A percentile compares a stretch with the other conserved stretches of the same genome.
Evolutionary conservation across 352 stramenopile genomes (phyloP).

Genomic region (Phytophthora aleatoria): DNA sequence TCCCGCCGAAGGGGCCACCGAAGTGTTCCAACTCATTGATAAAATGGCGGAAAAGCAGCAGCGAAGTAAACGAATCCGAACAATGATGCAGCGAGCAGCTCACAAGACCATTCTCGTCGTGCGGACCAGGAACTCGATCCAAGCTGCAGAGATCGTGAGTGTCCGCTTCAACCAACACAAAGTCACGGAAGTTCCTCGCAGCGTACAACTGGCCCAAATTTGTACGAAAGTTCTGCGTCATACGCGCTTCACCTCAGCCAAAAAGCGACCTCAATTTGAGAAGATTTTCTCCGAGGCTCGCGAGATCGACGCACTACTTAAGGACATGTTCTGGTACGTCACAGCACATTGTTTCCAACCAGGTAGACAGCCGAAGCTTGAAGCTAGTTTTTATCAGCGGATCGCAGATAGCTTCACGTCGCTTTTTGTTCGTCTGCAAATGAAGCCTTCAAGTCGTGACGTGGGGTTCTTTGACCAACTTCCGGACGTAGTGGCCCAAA

Average conservation of each 20-base stretch:
- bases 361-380: constrained; percentile 41
- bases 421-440: constrained; percentile 68
- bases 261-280: constrained; percentile 44
- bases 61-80: constrained; percentile 59
- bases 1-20: constrained; percentile 28
- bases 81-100: constrained; percentile 66
- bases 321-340: constrained; percentile 82
- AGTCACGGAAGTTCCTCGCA: constrained; percentile 56
- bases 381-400: constrained; percentile 56
- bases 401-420: constrained; percentile 75
- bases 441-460: constrained; percentile 51
- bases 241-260: constrained; percentile 35
- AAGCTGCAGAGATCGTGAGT: constrained; percentile 68
- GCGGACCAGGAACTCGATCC: constrained; percentile 69
- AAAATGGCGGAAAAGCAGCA: constrained; percentile 51
- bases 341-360: constrained; percentile 65
- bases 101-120: constrained; percentile 80
- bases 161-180: constrained; percentile 55
- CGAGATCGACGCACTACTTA: constrained; percentile 63
- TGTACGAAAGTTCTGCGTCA: constrained; percentile 59
- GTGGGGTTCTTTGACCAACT: constrained; percentile 60
- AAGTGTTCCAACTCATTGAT: constrained; percentile 63
- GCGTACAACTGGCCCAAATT: constrained; percentile 53
- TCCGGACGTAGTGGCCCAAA: constrained; percentile 61
- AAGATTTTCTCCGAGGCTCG: constrained; percentile 44